Evolutionary conservation across 2,329 filamentous ascomycete genomes (phyloP).

Genomic region (Lojkania enalia): DNA sequence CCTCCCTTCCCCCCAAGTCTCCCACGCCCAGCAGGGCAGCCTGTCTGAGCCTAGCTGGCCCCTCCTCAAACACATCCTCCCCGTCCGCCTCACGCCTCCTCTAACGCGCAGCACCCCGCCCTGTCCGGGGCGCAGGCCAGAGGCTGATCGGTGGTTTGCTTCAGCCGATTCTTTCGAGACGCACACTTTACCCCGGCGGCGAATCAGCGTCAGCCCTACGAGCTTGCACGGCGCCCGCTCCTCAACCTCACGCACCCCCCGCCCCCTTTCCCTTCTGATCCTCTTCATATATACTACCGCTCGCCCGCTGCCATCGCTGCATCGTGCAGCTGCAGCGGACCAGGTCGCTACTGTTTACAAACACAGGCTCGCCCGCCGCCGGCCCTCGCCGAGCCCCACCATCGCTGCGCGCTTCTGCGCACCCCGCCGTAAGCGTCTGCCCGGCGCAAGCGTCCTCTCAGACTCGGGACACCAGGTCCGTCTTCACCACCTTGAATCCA

Average conservation of each 20-base stretch:
- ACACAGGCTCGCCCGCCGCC: constrained; percentile 3
- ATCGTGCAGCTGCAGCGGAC: constrained; percentile 8
- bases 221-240: background rate
- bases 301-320: constrained; percentile 3
- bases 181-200: constrained; percentile 23
- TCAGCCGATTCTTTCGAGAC: constrained; percentile 23
- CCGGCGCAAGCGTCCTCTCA: constrained; percentile 9
- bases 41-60: constrained; percentile 17
- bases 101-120: constrained; percentile 13
- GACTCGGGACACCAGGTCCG: constrained; percentile 27
- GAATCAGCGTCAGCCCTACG: constrained; percentile 31
- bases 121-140: constrained; percentile 8
- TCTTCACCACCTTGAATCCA: constrained; percentile 22
- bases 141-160: constrained; percentile 20
- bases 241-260: background rate
- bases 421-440: constrained; percentile 15
- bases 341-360: constrained; percentile 7
- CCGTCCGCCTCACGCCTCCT: constrained; percentile 6
- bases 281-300: constrained; percentile 12
- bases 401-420: constrained; percentile 1
- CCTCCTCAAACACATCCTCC: constrained; percentile 13
- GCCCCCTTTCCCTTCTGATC: constrained; percentile 1
- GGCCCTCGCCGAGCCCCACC: background rate
- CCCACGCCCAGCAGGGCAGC: constrained; percentile 2
- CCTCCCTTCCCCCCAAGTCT: background rate